These are phyloP conservation scores for Verticillium nubilum DNA, from an alignment of 2,329 filamentous ascomycete genomes.

Conservation along the genomic window DNA sequence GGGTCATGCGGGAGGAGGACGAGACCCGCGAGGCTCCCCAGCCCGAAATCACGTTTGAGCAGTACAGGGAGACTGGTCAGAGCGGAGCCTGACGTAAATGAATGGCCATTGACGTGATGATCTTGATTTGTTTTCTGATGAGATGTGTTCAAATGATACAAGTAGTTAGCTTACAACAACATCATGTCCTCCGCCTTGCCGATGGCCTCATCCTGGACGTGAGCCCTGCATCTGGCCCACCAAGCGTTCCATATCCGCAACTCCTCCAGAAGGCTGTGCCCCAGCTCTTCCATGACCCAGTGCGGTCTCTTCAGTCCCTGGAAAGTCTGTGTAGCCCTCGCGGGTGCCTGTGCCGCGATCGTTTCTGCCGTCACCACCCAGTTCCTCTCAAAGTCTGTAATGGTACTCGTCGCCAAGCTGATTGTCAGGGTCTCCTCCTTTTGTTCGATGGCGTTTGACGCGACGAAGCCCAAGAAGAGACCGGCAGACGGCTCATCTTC, in stretches of 20 bases:
- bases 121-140: background rate
- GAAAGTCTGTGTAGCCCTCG: slow-evolving; percentile 26
- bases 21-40: slow-evolving; percentile 12
- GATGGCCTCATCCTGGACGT: background rate
- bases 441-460: slow-evolving; percentile 2
- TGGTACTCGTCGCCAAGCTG: slow-evolving; percentile 35
- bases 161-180: background rate
- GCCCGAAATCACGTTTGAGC: slow-evolving; percentile 28
- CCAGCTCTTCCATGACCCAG: slow-evolving; percentile 24
- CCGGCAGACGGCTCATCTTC: background rate
- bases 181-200: background rate
- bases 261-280: slow-evolving; percentile 21
- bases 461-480: slow-evolving; percentile 15
- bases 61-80: slow-evolving; percentile 39
- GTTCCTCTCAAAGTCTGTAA: slow-evolving; percentile 36
- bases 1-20: slow-evolving; percentile 61
- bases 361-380: slow-evolving; percentile 31
- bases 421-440: slow-evolving; percentile 23
- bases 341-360: slow-evolving; percentile 33
- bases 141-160: background rate
- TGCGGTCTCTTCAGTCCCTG: slow-evolving; percentile 25
- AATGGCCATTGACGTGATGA: background rate
- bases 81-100: slow-evolving; percentile 33
- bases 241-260: background rate
- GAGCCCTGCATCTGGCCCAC: slow-evolving; percentile 1